Conservation (phyloP, 257 asterid species). For the Rubia yunnanensis region DNA sequence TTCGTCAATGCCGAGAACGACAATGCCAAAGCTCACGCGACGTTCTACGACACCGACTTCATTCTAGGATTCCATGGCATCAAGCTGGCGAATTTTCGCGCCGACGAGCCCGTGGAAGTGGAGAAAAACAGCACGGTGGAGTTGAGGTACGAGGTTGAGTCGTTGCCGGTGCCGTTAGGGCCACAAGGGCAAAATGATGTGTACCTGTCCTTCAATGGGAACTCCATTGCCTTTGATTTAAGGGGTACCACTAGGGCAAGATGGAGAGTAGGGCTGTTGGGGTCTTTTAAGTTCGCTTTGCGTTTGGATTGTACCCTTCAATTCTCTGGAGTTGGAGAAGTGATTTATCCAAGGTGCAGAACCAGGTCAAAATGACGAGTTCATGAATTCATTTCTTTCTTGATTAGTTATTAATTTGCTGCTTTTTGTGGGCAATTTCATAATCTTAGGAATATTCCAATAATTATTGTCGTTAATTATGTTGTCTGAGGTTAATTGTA, state of each 20-base stretch:
- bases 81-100: slow-evolving; percentile 33
- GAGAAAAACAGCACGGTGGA: slow-evolving; percentile 31
- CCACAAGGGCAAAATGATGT: slow-evolving; percentile 39
- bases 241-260: slow-evolving; percentile 55
- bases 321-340: slow-evolving; percentile 34
- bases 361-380: slow-evolving; percentile 33
- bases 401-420: not conserved
- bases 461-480: not conserved
- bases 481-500: not conserved
- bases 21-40: slow-evolving; percentile 45
- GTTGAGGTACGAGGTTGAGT: slow-evolving; percentile 35
- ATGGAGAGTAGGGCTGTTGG: slow-evolving; percentile 60
- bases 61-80: slow-evolving; percentile 39
- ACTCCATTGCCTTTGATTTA: slow-evolving; percentile 31
- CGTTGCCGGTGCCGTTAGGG: slow-evolving; percentile 48
- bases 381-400: not conserved
- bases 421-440: not conserved
- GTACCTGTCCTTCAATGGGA: slow-evolving; percentile 22
- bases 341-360: slow-evolving; percentile 48
- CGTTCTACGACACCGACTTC: slow-evolving; percentile 34
- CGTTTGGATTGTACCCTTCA: slow-evolving; percentile 48
- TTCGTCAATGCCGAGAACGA: slow-evolving; percentile 46
- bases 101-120: slow-evolving; percentile 31
- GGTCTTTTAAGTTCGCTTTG: slow-evolving; percentile 64
- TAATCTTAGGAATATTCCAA: not conserved